phyloP scores from a whole-genome alignment of 306 rosid species.

The Prunus davidiana region DNA sequence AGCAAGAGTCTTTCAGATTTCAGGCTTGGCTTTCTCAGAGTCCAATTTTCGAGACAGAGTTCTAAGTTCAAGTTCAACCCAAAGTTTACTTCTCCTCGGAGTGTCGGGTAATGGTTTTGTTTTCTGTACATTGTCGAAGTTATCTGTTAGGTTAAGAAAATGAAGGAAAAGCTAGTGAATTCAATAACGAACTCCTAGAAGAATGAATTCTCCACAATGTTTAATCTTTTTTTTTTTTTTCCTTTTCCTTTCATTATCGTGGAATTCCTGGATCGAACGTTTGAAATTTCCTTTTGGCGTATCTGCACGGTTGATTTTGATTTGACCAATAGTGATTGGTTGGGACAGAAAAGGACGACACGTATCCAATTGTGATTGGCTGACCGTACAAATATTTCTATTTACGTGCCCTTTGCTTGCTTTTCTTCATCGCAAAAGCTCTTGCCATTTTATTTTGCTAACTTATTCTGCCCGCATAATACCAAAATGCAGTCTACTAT shows the following conservation, averaged over 20 bases:
- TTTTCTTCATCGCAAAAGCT: conserved; percentile 7
- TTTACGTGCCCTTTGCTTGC: conserved; percentile 1
- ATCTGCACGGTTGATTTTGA: conserved; percentile 5
- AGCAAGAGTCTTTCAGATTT: conserved; percentile 26
- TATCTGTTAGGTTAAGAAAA: not conserved
- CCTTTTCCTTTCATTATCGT: not conserved
- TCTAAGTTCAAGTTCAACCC: conserved; percentile 33
- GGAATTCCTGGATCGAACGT: not conserved
- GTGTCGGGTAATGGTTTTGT: conserved; percentile 46
- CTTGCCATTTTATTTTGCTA: not conserved
- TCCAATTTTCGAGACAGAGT: conserved; percentile 30
- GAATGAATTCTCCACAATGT: not conserved
- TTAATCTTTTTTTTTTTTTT: not conserved
- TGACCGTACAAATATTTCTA: not conserved
- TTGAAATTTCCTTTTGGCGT: conserved; percentile 10
- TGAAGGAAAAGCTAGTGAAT: not conserved
- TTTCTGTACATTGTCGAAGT: not conserved
- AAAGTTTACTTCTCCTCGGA: conserved; percentile 7
- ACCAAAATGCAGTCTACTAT: not conserved
- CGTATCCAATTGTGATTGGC: not conserved
- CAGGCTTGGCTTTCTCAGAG: conserved; percentile 27
- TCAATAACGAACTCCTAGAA: not conserved
- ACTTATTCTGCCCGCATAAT: not conserved
- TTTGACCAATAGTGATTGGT: not conserved
- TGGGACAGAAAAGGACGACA: not conserved